Base-by-base conservation (phyloP, 1,139 yeast genomes). In the Geotrichum klebahnii region DNA sequence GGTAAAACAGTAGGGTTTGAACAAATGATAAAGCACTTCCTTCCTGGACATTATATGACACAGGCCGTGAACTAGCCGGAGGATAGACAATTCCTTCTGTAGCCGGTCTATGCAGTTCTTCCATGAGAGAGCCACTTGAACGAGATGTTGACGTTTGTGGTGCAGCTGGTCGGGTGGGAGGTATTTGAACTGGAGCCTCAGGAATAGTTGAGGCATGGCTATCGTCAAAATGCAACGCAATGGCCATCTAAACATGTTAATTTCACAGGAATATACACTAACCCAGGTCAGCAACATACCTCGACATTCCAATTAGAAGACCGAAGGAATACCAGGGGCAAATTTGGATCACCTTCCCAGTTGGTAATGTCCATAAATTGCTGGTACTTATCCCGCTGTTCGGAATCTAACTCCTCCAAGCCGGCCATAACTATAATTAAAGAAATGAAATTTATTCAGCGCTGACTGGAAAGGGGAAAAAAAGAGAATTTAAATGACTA, bases 281-380 rank as follows among this genome's bases (percentile, higher is more conserved):
- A 31, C 12, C n/a, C 5, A 16, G 14, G 5, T 8, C 34, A 8
- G n/a, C 5, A 9, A 39, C 51, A 26, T 34, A 51, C 54, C 45
- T 64, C 68, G 12, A 66, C 56, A 47, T 64, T 59, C 68, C 69
- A 64, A 31, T 58, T 56, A 3, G 62, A 51, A 3, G 63, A 54
- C 23, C 57, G 51, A 23, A 66, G 56, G 31, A 64, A 44, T 14
- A 54, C 56, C 12, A 55, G 50, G 2, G 68, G 67, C 9, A 55
- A 50, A 6, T 52, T 56, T 1, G 59, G 58, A 28, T 55, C 59
- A 28, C 59, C 57, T 14, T 54, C 54, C 63, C 66, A 59, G 52
- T 58, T 59, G 5, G 67, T 64, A 40, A 66, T 59, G 44, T 62
- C 64, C 29, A 59, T 55, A 46, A 66, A 62, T 50, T 60, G 57